Base-by-base conservation (phyloP, 1,284 basidiomycete genomes). In the Violaceomyces palustris region DNA sequence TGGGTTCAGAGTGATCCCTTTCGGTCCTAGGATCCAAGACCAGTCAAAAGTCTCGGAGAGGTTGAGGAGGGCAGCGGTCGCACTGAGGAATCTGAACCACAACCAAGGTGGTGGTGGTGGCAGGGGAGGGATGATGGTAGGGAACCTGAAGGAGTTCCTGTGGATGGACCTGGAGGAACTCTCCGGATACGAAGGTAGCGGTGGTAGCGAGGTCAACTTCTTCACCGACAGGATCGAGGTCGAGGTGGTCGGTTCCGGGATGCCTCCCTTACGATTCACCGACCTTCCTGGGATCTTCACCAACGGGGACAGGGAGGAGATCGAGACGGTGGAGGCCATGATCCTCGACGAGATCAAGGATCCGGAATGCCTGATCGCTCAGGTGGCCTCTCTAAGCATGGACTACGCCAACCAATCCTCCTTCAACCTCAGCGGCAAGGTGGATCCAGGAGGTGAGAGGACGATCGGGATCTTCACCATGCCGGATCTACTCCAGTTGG, bases 381-480 rank as follows among this genome's bases (percentile, higher is more conserved):
- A 43, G 11, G 33, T 27, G 0, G 50, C 43, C 11, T 46, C 50
- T 3, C 37, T 52, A 3, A 41, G 33, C 6, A 39, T 39, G 32
- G 50, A 52, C 19, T 31, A 43, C 11, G 29, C 17, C 4, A 38
- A 42, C 12, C 50, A 52, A 15, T 35, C 19, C 26, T 40, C 44
- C 3, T 47, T 52, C n/a, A 18, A 26, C 3, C 23, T 45, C 4
- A 39, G 36, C 34, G 41, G 39, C 5, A n/a, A 8, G 7, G 23
- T 29, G 6, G 44, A 52, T 12, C 24, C 37, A 1, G n/a, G 5
- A 0, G 50, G 50, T 8, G 14, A 21, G 4, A 34, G 50, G 11
- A 52, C 50, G 6, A 26, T 52, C n/a, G 50, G 45, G 23, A 45
- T 47, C 6, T 23, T 52, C 18, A 52, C 50, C 37, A 52, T 43